Percentiles rank a stretch among this genome's conserved stretches.
Conservation (phyloP, 176 grass and related monocot species). For the Carex parvula region DNA sequence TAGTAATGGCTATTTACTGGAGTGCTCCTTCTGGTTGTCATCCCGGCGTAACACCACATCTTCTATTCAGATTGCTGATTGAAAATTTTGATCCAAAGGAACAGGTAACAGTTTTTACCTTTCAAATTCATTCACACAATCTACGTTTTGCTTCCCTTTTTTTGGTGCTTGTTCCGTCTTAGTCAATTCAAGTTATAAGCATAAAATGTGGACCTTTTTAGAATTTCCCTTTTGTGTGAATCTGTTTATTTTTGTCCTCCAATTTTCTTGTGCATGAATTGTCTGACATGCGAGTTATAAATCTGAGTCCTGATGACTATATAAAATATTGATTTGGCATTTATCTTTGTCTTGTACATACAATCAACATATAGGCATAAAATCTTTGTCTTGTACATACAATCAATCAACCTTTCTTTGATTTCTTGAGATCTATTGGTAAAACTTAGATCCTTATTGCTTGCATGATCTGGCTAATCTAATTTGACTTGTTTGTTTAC, state of each 20-base stretch:
- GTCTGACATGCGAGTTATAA: background rate
- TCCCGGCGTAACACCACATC: background rate
- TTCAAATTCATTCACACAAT: background rate
- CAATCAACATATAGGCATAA: background rate
- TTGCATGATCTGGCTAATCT: background rate
- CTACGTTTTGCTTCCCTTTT: background rate
- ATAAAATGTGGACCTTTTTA: background rate
- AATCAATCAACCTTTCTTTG: background rate
- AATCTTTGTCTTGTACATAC: background rate
- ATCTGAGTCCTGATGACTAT: background rate
- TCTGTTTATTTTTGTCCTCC: background rate
- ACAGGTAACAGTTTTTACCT: slow-evolving; percentile 12
- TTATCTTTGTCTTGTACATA: background rate
- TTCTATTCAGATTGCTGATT: background rate
- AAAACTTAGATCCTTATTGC: background rate
- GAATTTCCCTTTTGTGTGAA: background rate
- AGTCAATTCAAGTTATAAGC: background rate
- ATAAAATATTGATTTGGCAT: slow-evolving; percentile 4
- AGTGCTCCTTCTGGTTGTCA: slow-evolving; percentile 31
- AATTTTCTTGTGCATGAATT: background rate
- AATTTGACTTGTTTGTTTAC: background rate
- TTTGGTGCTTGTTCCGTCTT: background rate
- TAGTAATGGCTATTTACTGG: slow-evolving; percentile 24
- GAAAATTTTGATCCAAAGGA: background rate
- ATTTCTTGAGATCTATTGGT: background rate